Conservation (phyloP, 2,329 filamentous ascomycete species). For the Exophiala phaeomuriformis region DNA sequence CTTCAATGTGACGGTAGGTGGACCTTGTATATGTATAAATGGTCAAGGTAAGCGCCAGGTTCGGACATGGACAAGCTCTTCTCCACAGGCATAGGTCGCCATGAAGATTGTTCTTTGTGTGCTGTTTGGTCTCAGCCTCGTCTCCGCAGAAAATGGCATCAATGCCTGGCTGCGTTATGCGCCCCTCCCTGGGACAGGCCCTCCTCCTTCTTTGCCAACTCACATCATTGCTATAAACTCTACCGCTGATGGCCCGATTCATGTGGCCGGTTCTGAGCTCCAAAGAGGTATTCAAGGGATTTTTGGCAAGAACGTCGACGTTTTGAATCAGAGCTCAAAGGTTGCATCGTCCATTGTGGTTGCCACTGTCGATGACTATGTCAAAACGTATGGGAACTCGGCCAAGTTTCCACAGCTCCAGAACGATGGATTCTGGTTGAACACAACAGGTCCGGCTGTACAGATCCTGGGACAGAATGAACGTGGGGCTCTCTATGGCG, state of each 20-base stretch:
- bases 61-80: background rate
- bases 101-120: conserved; percentile 7
- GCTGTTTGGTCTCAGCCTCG: conserved; percentile 7
- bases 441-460: conserved; percentile 31
- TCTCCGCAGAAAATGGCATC: conserved; percentile 52
- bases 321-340: conserved; percentile 29
- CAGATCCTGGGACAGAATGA: conserved; percentile 59
- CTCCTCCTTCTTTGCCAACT: conserved; percentile 40
- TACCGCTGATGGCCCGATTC: conserved; percentile 50
- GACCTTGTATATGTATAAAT: background rate
- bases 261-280: conserved; percentile 54
- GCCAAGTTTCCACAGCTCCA: conserved; percentile 28
- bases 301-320: conserved; percentile 43
- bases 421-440: conserved; percentile 53
- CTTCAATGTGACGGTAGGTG: background rate
- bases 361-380: conserved; percentile 32
- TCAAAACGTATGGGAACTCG: conserved; percentile 22
- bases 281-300: conserved; percentile 52
- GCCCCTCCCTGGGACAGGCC: conserved; percentile 39
- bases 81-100: background rate
- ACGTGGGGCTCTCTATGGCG: conserved; percentile 60
- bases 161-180: conserved; percentile 61
- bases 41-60: background rate
- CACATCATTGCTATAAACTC: conserved; percentile 49
- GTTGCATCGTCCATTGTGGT: conserved; percentile 28